These are phyloP conservation scores for Lentinula edodes DNA, from an alignment of 768 basidiomycete species.

Conservation along the genomic window DNA sequence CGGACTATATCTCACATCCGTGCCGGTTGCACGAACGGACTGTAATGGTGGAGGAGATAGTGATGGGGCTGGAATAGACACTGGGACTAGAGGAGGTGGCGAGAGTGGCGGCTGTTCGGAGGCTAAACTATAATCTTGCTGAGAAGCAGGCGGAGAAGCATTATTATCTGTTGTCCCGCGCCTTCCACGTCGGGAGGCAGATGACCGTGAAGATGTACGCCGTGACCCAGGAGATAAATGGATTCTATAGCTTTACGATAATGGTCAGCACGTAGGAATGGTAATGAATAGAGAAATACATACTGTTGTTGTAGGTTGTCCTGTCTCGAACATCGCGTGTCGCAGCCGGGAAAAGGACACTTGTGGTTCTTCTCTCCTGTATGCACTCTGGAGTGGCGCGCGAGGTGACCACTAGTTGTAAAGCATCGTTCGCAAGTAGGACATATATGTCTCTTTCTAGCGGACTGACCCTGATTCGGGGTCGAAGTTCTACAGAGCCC, in stretches of 20 bases:
- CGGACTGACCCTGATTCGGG: slow-evolving; percentile 2
- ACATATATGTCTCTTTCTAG: slow-evolving; percentile 60
- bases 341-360: slow-evolving; percentile 94
- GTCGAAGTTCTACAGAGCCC: not conserved
- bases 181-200: slow-evolving; percentile 39
- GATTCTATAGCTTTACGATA: slow-evolving; percentile 59
- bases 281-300: slow-evolving; percentile 16
- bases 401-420: slow-evolving; percentile 85
- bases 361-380: slow-evolving; percentile 91
- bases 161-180: slow-evolving; percentile 18
- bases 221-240: slow-evolving; percentile 78
- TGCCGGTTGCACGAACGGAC: slow-evolving; percentile 25
- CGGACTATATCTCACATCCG: slow-evolving; percentile 24
- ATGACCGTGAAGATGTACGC: slow-evolving; percentile 58
- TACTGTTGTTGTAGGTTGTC: slow-evolving; percentile 76
- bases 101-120: slow-evolving; percentile 10
- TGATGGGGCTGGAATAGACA: slow-evolving; percentile 22
- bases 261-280: not conserved
- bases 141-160: slow-evolving; percentile 17
- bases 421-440: slow-evolving; percentile 70
- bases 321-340: slow-evolving; percentile 84
- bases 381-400: slow-evolving; percentile 84
- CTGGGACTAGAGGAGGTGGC: not conserved
- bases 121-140: not conserved
- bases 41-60: slow-evolving; percentile 41